Evolutionary conservation across 129 eudicot species (phyloP), one percentile per base, ranked within the genome.

Genomic region (carrot (Daucus carota)): DNA sequence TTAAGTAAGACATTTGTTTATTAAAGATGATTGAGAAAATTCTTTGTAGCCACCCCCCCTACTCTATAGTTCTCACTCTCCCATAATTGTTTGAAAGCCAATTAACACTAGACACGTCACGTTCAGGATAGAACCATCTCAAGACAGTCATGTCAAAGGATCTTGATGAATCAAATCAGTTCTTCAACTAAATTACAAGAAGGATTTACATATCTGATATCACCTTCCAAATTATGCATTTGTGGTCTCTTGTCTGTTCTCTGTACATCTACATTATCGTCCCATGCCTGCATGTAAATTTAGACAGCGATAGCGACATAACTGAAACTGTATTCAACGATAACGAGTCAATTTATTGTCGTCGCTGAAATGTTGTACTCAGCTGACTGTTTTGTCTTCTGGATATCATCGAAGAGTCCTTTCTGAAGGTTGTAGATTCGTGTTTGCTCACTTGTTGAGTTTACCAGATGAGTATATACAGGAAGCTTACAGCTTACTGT

Each of bases 41-140:
- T 22, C 29, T 54, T 54, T 54, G 62, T 22, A 22, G 62, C 4
- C 28, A 54, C n/a, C 14, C 62, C 28, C 62, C 62, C 62, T 50
- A 57, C 1, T 5, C 32, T 57, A 57, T 31, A 57, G 15, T 24
- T 57, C 65, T 57, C 65, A n/a, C 31, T 57, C 65, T 24, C 29
- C 31, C 31, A 57, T 57, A n/a, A 57, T n/a, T 57, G 11, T 57
- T n/a, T 57, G 31, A 57, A 57, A 57, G 65, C 65, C 65, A 57
- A 28, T 57, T 20, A n/a, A 31, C 65, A 57, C 24, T 9, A 12
- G 65, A 10, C 65, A 57, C 16, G 31, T 57, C 14, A 45, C 18
- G 41, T 5, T 70, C 47, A 83, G 81, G 78, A 79, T 83, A 22
- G 82, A 86, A 81, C 66, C 83, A 63, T 32, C 72, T 72, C 80